Base-by-base conservation (phyloP, 2,329 filamentous ascomycete species). In the Penicillium sp. region DNA sequence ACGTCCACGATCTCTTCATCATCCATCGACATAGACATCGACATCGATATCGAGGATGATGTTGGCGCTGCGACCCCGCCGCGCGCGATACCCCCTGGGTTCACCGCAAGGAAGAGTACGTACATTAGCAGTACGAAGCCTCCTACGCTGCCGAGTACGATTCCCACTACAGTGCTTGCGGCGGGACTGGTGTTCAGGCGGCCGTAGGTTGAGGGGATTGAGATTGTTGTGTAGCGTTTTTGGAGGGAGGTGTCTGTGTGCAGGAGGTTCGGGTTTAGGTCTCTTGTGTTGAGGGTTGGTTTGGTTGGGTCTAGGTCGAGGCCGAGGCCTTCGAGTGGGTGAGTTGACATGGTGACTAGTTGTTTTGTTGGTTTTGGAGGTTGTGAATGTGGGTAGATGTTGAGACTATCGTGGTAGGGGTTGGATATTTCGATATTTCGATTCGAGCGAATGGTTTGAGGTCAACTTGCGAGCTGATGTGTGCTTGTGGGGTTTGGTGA, bases 151-250 rank as follows among this genome's bases (percentile, higher is more conserved):
- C 78, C 61, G 66, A 82, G 68, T 59, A 75, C 80, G 55, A 87
- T 86, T 52, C 85, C 85, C 10, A 79, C 83, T 1, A 88, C 80
- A 37, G 80, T 79, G 51, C 82, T 84, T 0, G 84, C 80, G 0
- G 77, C 44, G 0, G 84, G 84, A 6, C 83, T 80, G 26, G 73
- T 65, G 67, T 81, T 72, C 33, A 83, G 73, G 50, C 77, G 76
- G 43, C 79, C 77, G 71, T 88, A 88, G 62, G 83, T 83, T 26
- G 82, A 80, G 1, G 85, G 84, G 62, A 88, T 85, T 58, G 84
- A 75, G 61, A 76, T 61, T 49, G 74, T 71, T 52, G 61, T 62
- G 57, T 68, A 68, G 43, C 65, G 64, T 35, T 59, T 62, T 58
- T 65, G 47, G 38, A 62, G 56, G 40, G 53, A 26, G 31, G 28